Evolutionary conservation across 305 asterid genomes (phyloP), one percentile per base, ranked within the genome.

Genomic region (Fraxinus ornus): DNA sequence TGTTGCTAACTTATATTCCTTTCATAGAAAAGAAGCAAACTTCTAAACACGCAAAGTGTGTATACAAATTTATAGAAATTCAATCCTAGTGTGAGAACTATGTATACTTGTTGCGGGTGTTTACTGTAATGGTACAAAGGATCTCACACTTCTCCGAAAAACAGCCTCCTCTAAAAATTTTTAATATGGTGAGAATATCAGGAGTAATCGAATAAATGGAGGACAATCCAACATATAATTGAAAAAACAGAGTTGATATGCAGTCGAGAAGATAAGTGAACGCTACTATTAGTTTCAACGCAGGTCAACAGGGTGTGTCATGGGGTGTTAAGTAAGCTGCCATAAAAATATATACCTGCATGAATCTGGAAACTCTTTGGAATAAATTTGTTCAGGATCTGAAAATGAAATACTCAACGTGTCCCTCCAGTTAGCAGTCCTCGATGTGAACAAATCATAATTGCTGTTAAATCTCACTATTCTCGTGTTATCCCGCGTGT

Each of bases 371-470:
- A 88, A 79, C 8, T 84, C 89, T 7, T 84, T 44, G 5, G 19
- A 8, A 47, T 10, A 33, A 33, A 7, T 10, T 2, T 75, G 71
- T 30, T 55, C 36, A 5, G 22, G 7, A 49, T 19, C 81, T 2
- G 83, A 7, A n/a, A 37, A 32, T 6, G 87, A 62, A 44, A 88
- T 62, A 78, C 24, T 10, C 41, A 88, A 52, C 0, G 89, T 80
- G 78, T 88, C 91, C 78, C 87, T 88, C 91, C 91, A 88, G 62
- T 64, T 83, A 3, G 88, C 91, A 49, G 81, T 83, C 22, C 30
- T 78, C 8, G 88, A 77, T 21, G 8, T 37, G 82, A 83, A 86
- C 75, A 88, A 30, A 76, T 88, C 90, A 22, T 13, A 60, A 4
- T 82, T 86, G 75, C 88, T 76, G 39, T n/a, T 24, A 57, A 66